A percentile compares a stretch with the other conserved stretches of the same genome.
Conservation (phyloP, 2,329 filamentous ascomycete species). For the Colletotrichum eleusines region DNA sequence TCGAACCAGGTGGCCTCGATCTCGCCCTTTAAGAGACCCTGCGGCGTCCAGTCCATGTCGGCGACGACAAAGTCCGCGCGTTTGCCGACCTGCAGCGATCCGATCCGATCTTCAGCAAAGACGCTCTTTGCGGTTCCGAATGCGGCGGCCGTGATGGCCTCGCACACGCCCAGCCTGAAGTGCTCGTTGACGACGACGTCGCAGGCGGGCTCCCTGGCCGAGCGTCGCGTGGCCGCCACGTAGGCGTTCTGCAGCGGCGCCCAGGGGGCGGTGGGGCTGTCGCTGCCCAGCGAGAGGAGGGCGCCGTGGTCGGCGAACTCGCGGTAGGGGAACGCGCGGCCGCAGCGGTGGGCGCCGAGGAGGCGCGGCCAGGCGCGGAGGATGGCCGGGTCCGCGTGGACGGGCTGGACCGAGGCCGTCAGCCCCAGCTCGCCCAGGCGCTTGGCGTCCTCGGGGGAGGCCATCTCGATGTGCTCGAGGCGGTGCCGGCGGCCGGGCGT, state of each 20-base stretch:
- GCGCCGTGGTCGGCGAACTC: constrained; percentile 66
- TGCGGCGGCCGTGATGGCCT: constrained; percentile 61
- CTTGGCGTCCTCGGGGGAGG: constrained; percentile 61
- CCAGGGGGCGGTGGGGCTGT: constrained; percentile 65
- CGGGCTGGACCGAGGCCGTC: constrained; percentile 62
- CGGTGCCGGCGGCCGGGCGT: constrained; percentile 61
- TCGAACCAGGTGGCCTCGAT: constrained; percentile 63
- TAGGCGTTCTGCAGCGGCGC: constrained; percentile 62
- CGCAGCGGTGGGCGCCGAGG: constrained; percentile 61
- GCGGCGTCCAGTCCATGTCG: constrained; percentile 61
- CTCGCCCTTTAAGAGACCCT: constrained; percentile 55
- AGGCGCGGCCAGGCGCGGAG: constrained; percentile 67
- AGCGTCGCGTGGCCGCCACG: constrained; percentile 63
- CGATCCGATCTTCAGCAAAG: constrained; percentile 61
- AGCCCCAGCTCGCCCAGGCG: constrained; percentile 65
- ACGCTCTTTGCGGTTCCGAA: constrained; percentile 62
- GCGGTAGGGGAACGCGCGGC: constrained; percentile 67
- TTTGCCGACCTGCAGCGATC: constrained; percentile 60
- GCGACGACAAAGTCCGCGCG: constrained; percentile 66
- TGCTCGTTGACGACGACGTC: constrained; percentile 59
- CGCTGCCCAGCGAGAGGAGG: constrained; percentile 62
- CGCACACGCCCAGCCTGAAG: constrained; percentile 60
- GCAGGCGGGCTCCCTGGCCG: constrained; percentile 57
- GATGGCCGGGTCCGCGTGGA: constrained; percentile 66
- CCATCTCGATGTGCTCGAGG: constrained; percentile 69